A percentile compares a stretch with the other conserved stretches of the same genome.
Conservation (phyloP, 2,329 filamentous ascomycete genomes). For the Penicillium rolfsii region DNA sequence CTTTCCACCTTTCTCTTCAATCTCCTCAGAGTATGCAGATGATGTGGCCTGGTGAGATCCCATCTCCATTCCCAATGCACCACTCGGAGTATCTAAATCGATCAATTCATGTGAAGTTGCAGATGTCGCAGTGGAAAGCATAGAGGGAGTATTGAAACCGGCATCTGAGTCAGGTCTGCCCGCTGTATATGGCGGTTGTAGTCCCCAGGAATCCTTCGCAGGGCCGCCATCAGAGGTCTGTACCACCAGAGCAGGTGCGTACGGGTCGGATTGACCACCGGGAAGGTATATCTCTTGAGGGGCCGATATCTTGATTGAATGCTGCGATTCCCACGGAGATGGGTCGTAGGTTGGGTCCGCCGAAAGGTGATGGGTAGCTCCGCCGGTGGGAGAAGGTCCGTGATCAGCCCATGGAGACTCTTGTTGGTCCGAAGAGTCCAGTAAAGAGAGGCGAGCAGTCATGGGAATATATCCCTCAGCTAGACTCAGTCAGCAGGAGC, state of each 20-base stretch:
- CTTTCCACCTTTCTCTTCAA: background rate
- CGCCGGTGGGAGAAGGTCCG: slow-evolving; percentile 11
- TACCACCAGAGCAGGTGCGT: slow-evolving; percentile 20
- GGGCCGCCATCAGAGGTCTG: slow-evolving; percentile 14
- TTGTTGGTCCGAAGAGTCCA: slow-evolving; percentile 32
- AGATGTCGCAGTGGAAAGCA: slow-evolving; percentile 32
- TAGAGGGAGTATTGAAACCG: slow-evolving; percentile 27
- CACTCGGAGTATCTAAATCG: slow-evolving; percentile 30
- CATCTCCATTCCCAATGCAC: slow-evolving; percentile 11
- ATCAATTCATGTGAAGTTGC: slow-evolving; percentile 40
- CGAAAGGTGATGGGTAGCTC: slow-evolving; percentile 9
- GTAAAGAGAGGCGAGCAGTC: slow-evolving; percentile 43
- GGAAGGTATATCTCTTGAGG: slow-evolving; percentile 22
- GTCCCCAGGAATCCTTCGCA: slow-evolving; percentile 9
- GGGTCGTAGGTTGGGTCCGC: slow-evolving; percentile 12
- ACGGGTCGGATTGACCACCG: slow-evolving; percentile 21
- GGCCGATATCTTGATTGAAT: slow-evolving; percentile 22
- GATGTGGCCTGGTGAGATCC: slow-evolving; percentile 15
- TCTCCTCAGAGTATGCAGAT: slow-evolving; percentile 20
- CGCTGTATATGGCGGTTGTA: slow-evolving; percentile 13
- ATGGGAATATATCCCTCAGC: slow-evolving; percentile 46
- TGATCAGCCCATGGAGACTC: slow-evolving; percentile 36
- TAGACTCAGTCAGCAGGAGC: slow-evolving; percentile 25
- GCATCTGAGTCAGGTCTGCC: slow-evolving; percentile 24
- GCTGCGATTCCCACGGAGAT: slow-evolving; percentile 27